Conservation (phyloP, 1,139 yeast species). For the Blastobotrys petasosporus region DNA sequence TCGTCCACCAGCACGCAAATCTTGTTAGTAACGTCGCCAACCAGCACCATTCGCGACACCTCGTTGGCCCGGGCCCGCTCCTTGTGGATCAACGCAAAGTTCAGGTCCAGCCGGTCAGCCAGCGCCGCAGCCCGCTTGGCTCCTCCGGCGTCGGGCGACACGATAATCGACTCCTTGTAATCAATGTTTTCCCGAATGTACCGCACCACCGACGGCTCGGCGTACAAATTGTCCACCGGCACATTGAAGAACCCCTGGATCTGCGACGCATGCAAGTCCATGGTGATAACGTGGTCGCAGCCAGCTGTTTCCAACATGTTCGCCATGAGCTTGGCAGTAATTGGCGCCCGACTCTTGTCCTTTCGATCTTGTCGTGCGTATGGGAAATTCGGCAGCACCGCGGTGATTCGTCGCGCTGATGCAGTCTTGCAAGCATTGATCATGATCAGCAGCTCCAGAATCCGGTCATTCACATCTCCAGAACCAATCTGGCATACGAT, state of each 20-base stretch:
- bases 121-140: constrained; percentile 96
- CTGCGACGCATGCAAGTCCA: constrained; percentile 97
- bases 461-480: constrained; percentile 80
- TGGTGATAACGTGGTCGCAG: constrained; percentile 92
- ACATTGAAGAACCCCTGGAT: constrained; percentile 95
- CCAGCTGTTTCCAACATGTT: constrained; percentile 95
- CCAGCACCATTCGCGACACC: constrained; percentile 90
- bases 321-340: constrained; percentile 94
- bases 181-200: constrained; percentile 74
- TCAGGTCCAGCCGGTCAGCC: constrained; percentile 86
- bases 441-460: constrained; percentile 83
- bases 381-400: constrained; percentile 92
- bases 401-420: constrained; percentile 90
- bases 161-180: constrained; percentile 67
- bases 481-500: constrained; percentile 86
- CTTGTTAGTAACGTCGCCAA: constrained; percentile 88
- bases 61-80: constrained; percentile 95
- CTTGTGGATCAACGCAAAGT: constrained; percentile 93
- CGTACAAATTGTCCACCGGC: constrained; percentile 93
- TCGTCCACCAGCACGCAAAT: constrained; percentile 91
- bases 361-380: constrained; percentile 97
- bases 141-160: constrained; percentile 98
- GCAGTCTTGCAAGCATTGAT: constrained; percentile 95
- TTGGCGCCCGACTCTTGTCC: constrained; percentile 94
- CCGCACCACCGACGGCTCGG: constrained; percentile 89